phyloP scores from a whole-genome alignment of 2,329 filamentous ascomycete genomes.

The Monilinia fructigena region DNA sequence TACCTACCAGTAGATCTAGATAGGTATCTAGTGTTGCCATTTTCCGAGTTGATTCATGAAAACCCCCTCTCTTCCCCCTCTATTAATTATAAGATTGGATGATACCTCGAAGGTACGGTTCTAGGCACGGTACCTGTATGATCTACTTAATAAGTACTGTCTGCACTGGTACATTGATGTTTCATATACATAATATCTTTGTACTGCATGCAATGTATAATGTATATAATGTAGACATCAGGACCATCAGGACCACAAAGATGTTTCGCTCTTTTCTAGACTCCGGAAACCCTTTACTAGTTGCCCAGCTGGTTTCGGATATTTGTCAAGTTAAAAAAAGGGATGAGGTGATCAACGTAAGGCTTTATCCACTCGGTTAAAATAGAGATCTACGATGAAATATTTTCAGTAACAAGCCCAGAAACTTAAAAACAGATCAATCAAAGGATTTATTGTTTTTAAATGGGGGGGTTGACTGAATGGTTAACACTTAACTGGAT shows the following conservation, averaged over 20 bases:
- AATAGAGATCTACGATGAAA: not conserved
- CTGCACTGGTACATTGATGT: no score
- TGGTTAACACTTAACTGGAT: no score
- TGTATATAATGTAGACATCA: not conserved
- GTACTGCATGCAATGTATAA: not conserved
- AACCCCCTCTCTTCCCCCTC: not conserved
- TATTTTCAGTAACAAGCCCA: not conserved
- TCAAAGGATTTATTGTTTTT: not conserved
- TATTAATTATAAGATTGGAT: constrained; percentile 6
- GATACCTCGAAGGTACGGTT: no score
- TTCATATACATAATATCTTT: no score
- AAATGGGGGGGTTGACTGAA: not conserved
- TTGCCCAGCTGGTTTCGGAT: not conserved
- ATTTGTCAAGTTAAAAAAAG: constrained; percentile 3
- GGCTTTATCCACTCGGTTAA: constrained; percentile 10
- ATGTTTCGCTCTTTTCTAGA: not conserved
- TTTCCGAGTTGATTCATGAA: not conserved
- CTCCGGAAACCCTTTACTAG: not conserved
- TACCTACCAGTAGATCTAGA: no score
- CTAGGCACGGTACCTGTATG: no score
- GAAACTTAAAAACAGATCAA: not conserved
- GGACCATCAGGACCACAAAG: no score
- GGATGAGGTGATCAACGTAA: not conserved
- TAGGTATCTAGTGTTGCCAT: not conserved
- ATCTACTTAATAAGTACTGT: no score